These are phyloP conservation scores for Candida easanensis DNA, from an alignment of 805 yeast species.

Conservation along the genomic window DNA sequence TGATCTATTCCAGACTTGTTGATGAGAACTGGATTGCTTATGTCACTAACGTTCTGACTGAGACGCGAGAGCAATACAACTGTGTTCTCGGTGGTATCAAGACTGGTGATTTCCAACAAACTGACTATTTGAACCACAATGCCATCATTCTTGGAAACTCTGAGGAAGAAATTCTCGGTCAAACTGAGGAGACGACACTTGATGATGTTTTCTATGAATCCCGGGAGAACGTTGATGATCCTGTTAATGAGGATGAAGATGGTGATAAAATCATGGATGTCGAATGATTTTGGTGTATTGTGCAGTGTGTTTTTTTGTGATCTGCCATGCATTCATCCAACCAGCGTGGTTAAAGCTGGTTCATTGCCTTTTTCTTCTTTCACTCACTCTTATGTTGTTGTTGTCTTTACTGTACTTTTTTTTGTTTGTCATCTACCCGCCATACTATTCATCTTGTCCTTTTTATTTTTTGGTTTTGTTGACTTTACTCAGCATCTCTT, in stretches of 20 bases:
- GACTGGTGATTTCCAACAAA: slow-evolving; percentile 24
- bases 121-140: slow-evolving; percentile 21
- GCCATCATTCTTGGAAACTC: slow-evolving; percentile 28
- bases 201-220: slow-evolving; percentile 11
- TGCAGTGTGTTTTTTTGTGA: too few relatives aligned
- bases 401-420: background rate
- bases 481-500: background rate
- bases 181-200: slow-evolving; percentile 2
- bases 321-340: too few relatives aligned
- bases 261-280: slow-evolving; percentile 13
- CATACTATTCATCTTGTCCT: background rate
- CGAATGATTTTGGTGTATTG: slow-evolving; percentile 4
- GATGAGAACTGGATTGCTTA: slow-evolving; percentile 67
- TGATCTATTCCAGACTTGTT: slow-evolving; percentile 24
- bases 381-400: background rate
- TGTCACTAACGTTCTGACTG: slow-evolving; percentile 70
- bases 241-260: slow-evolving; percentile 5
- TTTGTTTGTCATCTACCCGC: background rate
- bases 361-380: background rate
- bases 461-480: slow-evolving; percentile 2
- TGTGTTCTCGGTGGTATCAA: slow-evolving; percentile 74
- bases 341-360: too few relatives aligned
- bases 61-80: slow-evolving; percentile 82
- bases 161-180: slow-evolving; percentile 25
- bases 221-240: background rate